phyloP scores from a whole-genome alignment of 257 asterid genomes.

The Galeopsis tetrahit region DNA sequence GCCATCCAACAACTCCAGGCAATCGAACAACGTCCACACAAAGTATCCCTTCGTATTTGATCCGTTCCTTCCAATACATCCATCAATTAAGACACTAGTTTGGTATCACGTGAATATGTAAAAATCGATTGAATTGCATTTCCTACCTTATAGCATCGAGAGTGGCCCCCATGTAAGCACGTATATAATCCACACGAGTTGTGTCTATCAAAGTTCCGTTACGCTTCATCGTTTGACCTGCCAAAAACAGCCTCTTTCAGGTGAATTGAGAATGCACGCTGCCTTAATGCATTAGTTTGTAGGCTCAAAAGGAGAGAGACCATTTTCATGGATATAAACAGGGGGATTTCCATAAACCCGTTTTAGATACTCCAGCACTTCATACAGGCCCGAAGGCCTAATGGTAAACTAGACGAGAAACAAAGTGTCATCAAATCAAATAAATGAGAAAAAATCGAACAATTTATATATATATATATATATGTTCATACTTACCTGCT shows the following conservation, averaged over 20 bases:
- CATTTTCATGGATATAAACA: constrained; percentile 54
- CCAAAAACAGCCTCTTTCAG: too few species aligned
- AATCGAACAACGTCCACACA: constrained; percentile 47
- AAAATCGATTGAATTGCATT: not conserved
- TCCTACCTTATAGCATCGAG: constrained; percentile 55
- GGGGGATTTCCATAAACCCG: constrained; percentile 52
- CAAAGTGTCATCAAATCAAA: too few species aligned
- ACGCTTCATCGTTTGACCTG: constrained; percentile 29
- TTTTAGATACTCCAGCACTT: constrained; percentile 44
- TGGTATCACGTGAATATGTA: not conserved
- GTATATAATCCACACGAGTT: constrained; percentile 42
- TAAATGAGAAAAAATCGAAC: not conserved
- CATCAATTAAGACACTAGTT: not conserved
- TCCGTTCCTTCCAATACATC: constrained; percentile 41
- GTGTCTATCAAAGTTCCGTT: constrained; percentile 48
- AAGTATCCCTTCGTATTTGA: constrained; percentile 45
- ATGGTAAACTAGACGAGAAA: constrained; percentile 25
- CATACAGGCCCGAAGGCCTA: constrained; percentile 36
- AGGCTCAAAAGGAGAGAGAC: not conserved
- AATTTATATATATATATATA: too few species aligned
- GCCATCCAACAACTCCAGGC: constrained; percentile 47
- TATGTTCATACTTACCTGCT: constrained; percentile 28
- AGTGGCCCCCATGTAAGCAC: constrained; percentile 44
- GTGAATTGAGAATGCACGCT: too few species aligned
- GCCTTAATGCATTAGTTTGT: too few species aligned